Evolutionary conservation across 441 rosid genomes (phyloP), one percentile per base, ranked within the genome.

Genomic region (Adansonia madagascariensis): DNA sequence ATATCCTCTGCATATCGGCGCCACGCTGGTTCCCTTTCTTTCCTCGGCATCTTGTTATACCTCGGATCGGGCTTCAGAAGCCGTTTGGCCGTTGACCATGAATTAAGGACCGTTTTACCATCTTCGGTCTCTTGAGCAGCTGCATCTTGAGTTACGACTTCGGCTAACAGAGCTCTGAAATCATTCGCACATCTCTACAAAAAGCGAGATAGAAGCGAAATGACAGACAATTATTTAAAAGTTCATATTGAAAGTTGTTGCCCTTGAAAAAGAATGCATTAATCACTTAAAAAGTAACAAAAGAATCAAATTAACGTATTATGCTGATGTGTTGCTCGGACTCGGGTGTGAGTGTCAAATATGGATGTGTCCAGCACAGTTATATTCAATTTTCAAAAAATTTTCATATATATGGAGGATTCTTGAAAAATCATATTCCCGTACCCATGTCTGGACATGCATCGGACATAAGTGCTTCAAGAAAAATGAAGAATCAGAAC

Each of bases 11-110:
- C 91, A 76, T 88, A 84, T 64, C 97, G 85, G 2, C 88, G 94
- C 99, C 98, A 97, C 80, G 88, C 15, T 41, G 80, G 78, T 81
- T 97, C 98, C 75, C 98, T 88, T 50, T 94, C 97, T 77, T 92
- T 89, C 74, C 97, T 87, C 0, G 97, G 98, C 95, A 92, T 89
- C 86, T 90, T 97, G 87, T 78, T 91, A 84, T 90, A 93, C 69
- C 99, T 85, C 22, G 89, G 87, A 81, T 97, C 98, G 0, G 86
- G 77, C 85, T 92, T 97, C 17, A 94, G 87, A 70, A 89, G 78
- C 49, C 88, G 94, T 84, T 92, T 97, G 47, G 98, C 97, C 0
- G 93, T 90, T 57, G 99, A 93, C 99, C 99, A 97, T 0, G 98
- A 97, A 80, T 91, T 91, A 18, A 97, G 88, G 66, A 85, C 87